phyloP scores from a whole-genome alignment of 495 filamentous ascomycete species.

The Amphirosellinia nigrospora region DNA sequence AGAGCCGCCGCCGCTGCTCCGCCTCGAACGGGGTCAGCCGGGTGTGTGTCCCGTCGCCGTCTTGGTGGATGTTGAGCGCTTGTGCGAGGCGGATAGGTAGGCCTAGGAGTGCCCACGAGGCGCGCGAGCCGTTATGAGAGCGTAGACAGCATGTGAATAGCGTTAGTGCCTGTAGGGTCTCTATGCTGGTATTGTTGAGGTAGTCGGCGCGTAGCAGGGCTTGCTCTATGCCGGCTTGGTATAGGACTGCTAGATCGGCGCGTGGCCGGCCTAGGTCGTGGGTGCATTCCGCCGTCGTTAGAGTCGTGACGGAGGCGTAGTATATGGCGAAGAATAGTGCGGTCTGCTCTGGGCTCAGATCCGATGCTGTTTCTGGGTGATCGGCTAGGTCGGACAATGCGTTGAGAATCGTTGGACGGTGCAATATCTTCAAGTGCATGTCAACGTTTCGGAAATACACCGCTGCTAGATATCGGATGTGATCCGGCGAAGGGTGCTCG shows the following conservation, averaged over 20 bases:
- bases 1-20: slow-evolving; percentile 76
- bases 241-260: slow-evolving; percentile 55
- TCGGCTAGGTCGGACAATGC: slow-evolving; percentile 47
- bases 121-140: slow-evolving; percentile 57
- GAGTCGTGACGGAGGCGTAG: slow-evolving; percentile 62
- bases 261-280: slow-evolving; percentile 53
- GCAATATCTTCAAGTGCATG: slow-evolving; percentile 59
- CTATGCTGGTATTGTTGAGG: slow-evolving; percentile 69
- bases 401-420: slow-evolving; percentile 51
- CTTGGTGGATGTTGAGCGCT: slow-evolving; percentile 70
- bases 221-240: slow-evolving; percentile 70
- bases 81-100: slow-evolving; percentile 73
- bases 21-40: slow-evolving; percentile 69
- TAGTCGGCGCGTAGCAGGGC: slow-evolving; percentile 70
- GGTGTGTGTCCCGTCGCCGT: slow-evolving; percentile 62
- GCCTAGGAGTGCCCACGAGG: slow-evolving; percentile 64
- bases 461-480: slow-evolving; percentile 61
- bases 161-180: slow-evolving; percentile 74
- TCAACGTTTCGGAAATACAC: slow-evolving; percentile 64
- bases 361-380: slow-evolving; percentile 39
- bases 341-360: slow-evolving; percentile 47
- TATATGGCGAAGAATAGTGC: slow-evolving; percentile 68
- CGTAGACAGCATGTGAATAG: slow-evolving; percentile 63
- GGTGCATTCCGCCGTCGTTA: slow-evolving; percentile 51
- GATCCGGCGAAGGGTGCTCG: slow-evolving; percentile 62